Base-by-base conservation (phyloP, 345 rosid species). In the Gossypium stocksii region DNA sequence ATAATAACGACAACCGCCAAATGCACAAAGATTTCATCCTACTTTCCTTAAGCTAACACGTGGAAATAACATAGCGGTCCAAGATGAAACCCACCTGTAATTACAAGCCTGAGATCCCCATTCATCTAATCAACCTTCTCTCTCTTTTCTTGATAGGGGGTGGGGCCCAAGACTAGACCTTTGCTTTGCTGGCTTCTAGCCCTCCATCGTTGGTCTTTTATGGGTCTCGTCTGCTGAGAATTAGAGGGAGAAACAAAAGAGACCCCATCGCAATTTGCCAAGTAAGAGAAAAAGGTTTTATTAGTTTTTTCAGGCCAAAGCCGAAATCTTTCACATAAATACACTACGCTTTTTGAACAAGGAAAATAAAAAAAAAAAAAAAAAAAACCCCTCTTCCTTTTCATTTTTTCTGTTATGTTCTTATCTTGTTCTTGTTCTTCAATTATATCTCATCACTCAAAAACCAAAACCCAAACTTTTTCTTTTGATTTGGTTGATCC, bases 401-500 rank as follows among this genome's bases (percentile, higher is more conserved):
- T 57, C 61, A 57, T 7, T 2, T 20, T 12, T 57, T 25, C 11
- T 34, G 41, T 34, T 34, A 4, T 34, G 41, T 34, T 34, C 41
- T 5, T 34, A 34, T 34, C 41, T 57, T 22, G 10, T 20, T 54
- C 65, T 25, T 45, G 16, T 23, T 59, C 64, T 59, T 23, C 72
- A 56, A 56, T 75, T 75, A 56, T 53, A 44, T 53, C 78, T 56
- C 69, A 61, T 69, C 44, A 45, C 45, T 43, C 63, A 19, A 57
- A 2, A 23, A 7, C 34, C 15, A 49, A 60, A 67, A n/a, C 71
- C 74, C 53, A 14, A 0, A 19, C 34, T 29, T 49, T 63, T 8
- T 45, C n/a, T 44, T 8, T 43, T 62, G 44, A 66, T 72, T 80
- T 75, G 79, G 69, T 80, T 82, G 89, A 83, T 89, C 86, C 80